These are phyloP conservation scores for Hordeum marinum DNA, from an alignment of 176 grass and related monocot species.

Conservation along the genomic window DNA sequence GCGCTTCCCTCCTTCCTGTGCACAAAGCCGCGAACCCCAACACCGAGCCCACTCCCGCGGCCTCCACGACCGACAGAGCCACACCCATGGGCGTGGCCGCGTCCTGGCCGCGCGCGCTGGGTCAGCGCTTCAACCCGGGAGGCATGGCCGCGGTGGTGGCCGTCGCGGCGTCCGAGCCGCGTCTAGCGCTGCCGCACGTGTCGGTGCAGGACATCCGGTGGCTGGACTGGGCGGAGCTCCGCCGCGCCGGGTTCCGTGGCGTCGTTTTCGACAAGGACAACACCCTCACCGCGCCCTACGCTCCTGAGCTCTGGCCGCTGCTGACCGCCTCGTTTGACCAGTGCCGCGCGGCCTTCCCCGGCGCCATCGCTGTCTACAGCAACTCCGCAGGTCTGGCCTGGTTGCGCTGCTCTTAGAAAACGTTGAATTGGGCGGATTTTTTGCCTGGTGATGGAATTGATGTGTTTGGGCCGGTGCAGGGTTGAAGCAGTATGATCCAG, in stretches of 20 bases:
- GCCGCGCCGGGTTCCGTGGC: conserved; percentile 76
- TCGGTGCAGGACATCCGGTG: conserved; percentile 70
- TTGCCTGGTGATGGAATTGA: background rate
- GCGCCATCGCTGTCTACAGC: conserved; percentile 77
- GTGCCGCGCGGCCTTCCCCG: conserved; percentile 66
- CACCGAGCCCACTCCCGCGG: background rate
- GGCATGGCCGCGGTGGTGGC: conserved; percentile 46
- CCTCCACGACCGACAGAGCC: background rate
- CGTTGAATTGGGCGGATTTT: conserved; percentile 1
- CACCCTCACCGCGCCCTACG: conserved; percentile 85
- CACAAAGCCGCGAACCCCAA: conserved; percentile 26
- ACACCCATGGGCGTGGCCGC: conserved; percentile 38
- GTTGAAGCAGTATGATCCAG: conserved; percentile 77
- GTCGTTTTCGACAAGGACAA: conserved; percentile 99
- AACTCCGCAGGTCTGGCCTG: conserved; percentile 67
- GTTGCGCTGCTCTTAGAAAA: background rate
- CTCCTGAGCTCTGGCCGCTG: conserved; percentile 64
- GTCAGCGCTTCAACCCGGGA: conserved; percentile 72
- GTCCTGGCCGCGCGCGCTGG: conserved; percentile 67
- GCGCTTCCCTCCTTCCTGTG: background rate
- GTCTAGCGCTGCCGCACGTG: conserved; percentile 73
- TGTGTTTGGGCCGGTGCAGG: conserved; percentile 36
- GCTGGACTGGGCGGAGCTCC: conserved; percentile 82
- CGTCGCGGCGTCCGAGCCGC: conserved; percentile 54
- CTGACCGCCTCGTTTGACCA: conserved; percentile 52